phyloP scores from a whole-genome alignment of 2,329 filamentous ascomycete genomes.

The Fusarium sp. region DNA sequence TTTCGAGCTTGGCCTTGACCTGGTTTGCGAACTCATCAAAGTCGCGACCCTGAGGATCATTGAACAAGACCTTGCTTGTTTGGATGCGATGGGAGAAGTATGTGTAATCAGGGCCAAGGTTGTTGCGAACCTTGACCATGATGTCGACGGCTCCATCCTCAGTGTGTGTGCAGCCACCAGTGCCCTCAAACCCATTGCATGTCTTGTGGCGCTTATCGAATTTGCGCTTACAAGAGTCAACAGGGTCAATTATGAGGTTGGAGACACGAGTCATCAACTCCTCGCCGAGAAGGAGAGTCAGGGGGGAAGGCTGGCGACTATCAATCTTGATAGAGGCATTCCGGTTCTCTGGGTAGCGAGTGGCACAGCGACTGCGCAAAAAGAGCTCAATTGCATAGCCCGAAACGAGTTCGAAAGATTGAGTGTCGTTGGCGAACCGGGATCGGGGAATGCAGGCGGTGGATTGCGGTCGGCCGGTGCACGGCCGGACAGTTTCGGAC shows the following conservation, averaged over 20 bases:
- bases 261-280: constrained; percentile 60
- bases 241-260: constrained; percentile 55
- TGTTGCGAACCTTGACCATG: constrained; percentile 61
- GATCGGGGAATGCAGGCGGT: constrained; percentile 59
- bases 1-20: constrained; percentile 53
- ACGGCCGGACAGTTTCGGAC: constrained; percentile 56
- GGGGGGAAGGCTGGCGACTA: constrained; percentile 61
- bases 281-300: constrained; percentile 61
- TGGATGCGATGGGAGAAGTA: constrained; percentile 58
- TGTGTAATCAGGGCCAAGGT: constrained; percentile 61
- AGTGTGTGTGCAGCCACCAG: constrained; percentile 54
- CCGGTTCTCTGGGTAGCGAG: constrained; percentile 53
- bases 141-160: constrained; percentile 61
- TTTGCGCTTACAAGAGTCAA: constrained; percentile 56
- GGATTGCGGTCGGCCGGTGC: constrained; percentile 57
- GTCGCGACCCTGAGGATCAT: constrained; percentile 55
- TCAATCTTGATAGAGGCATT: constrained; percentile 55
- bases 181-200: constrained; percentile 53
- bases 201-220: constrained; percentile 55
- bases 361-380: constrained; percentile 57
- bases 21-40: constrained; percentile 59
- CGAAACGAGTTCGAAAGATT: constrained; percentile 51
- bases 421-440: constrained; percentile 55
- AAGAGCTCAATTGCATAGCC: constrained; percentile 63
- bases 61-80: constrained; percentile 61